phyloP scores from a whole-genome alignment of 2,329 filamentous ascomycete species.

The Aspergillaceae sp. region DNA sequence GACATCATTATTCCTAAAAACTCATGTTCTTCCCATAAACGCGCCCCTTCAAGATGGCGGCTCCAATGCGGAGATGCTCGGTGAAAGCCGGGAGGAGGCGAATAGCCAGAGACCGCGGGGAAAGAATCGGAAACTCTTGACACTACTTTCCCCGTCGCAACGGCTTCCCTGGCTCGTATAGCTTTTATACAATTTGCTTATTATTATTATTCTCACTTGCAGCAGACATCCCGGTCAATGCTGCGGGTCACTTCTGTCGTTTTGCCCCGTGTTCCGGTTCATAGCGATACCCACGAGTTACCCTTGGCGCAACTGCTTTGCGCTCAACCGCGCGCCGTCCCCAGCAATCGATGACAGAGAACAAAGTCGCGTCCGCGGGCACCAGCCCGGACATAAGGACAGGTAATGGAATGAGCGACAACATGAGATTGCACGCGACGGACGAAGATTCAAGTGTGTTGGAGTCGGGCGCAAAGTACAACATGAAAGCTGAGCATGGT shows the following conservation, averaged over 20 bases:
- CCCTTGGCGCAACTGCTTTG: slow-evolving; percentile 17
- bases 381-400: slow-evolving; percentile 18
- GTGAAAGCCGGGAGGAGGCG: slow-evolving; percentile 6
- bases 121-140: background rate
- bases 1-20: too few relatives aligned
- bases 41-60: background rate
- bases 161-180: background rate
- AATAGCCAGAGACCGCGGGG: slow-evolving; percentile 12
- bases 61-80: slow-evolving; percentile 15
- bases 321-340: slow-evolving; percentile 3
- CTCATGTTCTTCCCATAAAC: too few relatives aligned
- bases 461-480: slow-evolving; percentile 21
- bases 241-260: slow-evolving; percentile 19
- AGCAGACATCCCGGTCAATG: slow-evolving; percentile 8
- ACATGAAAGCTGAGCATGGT: slow-evolving; percentile 22
- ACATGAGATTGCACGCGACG: slow-evolving; percentile 11
- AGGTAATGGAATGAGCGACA: slow-evolving; percentile 21
- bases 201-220: background rate
- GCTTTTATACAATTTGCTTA: too few relatives aligned
- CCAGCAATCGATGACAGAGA: slow-evolving; percentile 23
- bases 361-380: slow-evolving; percentile 15
- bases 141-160: slow-evolving; percentile 4
- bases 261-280: slow-evolving; percentile 12
- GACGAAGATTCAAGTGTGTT: slow-evolving; percentile 16
- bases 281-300: slow-evolving; percentile 10